Percentiles rank a stretch among this genome's conserved stretches.
Conservation (phyloP, 768 basidiomycete species). For the Tricholoma furcatifolium region DNA sequence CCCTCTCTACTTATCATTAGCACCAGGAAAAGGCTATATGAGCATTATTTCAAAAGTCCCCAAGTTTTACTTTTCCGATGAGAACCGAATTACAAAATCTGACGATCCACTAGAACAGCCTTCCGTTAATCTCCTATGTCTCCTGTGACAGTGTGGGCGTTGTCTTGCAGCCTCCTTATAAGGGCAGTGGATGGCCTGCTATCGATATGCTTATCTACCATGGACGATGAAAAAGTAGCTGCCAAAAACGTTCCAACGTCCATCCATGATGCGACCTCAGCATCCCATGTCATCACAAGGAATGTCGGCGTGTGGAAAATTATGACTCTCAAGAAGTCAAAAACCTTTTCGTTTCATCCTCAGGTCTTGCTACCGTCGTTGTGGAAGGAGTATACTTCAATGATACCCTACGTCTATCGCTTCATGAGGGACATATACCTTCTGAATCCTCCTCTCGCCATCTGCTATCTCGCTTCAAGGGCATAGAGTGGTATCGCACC, state of each 20-base stretch:
- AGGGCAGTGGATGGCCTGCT: too few relatives aligned
- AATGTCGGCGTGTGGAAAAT: conserved; percentile 13
- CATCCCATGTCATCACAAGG: not conserved
- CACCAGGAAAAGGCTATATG: too few relatives aligned
- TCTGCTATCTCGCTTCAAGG: conserved; percentile 6
- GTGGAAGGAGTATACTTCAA: conserved; percentile 12
- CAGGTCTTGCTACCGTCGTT: not conserved
- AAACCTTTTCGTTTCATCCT: too few relatives aligned
- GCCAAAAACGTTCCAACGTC: not conserved
- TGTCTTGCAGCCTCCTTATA: not conserved
- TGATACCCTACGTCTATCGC: conserved; percentile 5
- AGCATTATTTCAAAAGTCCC: too few relatives aligned
- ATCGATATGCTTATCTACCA: not conserved
- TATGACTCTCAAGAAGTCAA: conserved; percentile 9
- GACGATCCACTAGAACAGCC: too few relatives aligned
- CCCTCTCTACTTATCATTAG: too few relatives aligned
- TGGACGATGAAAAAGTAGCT: not conserved
- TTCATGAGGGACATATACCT: conserved; percentile 11
- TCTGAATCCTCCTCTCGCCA: conserved; percentile 11
- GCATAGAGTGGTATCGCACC: conserved; percentile 15
- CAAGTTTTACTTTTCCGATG: too few relatives aligned
- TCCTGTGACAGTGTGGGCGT: too few relatives aligned
- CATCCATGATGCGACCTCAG: not conserved
- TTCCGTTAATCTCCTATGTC: too few relatives aligned
- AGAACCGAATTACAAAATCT: too few relatives aligned